A percentile compares a stretch with the other conserved stretches of the same genome.
These are phyloP conservation scores for Sporisorium graminicola DNA, from an alignment of 1,284 basidiomycete species.

Conservation along the genomic window DNA sequence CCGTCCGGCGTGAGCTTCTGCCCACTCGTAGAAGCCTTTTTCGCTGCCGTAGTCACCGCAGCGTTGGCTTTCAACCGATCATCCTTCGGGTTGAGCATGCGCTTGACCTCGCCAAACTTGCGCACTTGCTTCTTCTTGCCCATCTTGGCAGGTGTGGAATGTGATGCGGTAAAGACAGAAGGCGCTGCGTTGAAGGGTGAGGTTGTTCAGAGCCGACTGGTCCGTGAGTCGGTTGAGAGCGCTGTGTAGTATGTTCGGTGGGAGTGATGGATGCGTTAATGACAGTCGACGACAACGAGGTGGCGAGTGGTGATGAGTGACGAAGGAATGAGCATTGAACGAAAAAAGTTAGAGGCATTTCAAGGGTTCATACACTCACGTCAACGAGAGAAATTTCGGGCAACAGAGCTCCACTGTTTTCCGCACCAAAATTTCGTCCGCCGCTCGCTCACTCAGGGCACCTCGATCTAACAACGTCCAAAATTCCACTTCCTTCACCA, in stretches of 20 bases:
- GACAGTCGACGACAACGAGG: background rate
- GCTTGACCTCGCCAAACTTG: constrained; percentile 95
- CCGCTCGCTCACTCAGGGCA: background rate
- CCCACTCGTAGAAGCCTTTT: constrained; percentile 14
- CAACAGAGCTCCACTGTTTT: constrained; percentile 16
- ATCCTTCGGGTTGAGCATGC: constrained; percentile 94
- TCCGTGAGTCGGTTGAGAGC: background rate
- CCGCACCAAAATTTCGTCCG: background rate
- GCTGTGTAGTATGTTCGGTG: background rate
- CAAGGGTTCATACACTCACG: constrained; percentile 1
- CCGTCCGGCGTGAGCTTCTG: constrained; percentile 41
- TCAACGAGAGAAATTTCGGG: constrained; percentile 6
- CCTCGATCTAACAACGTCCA: background rate
- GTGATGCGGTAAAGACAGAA: background rate
- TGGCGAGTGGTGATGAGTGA: background rate
- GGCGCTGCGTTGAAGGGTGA: background rate
- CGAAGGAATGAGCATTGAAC: background rate
- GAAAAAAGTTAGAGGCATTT: background rate
- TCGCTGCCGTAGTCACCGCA: constrained; percentile 70
- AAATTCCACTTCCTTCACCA: background rate
- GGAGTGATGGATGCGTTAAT: background rate
- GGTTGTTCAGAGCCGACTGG: no score
- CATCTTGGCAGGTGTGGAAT: constrained; percentile 68
- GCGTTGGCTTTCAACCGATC: constrained; percentile 83
- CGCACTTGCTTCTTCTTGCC: constrained; percentile 94